These are phyloP conservation scores for Pythium volutum DNA, from an alignment of 352 stramenopile genomes.

Conservation along the genomic window DNA sequence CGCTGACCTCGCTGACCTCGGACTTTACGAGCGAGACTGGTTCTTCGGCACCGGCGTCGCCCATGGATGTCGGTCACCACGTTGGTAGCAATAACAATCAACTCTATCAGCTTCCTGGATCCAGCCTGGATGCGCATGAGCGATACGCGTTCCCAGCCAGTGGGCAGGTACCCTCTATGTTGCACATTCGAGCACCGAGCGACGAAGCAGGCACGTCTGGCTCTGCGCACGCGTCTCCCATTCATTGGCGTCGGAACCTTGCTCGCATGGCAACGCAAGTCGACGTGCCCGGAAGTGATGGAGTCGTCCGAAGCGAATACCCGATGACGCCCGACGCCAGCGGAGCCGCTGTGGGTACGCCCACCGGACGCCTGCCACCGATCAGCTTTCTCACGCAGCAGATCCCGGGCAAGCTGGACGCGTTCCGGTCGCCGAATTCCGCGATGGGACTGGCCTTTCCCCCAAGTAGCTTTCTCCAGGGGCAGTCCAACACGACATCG, in stretches of 20 bases:
- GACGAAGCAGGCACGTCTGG: conserved; percentile 2
- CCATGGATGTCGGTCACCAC: conserved; percentile 30
- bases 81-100: conserved; percentile 1
- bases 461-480: conserved; percentile 51
- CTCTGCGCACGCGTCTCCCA: conserved; percentile 16
- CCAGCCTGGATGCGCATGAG: conserved; percentile 4
- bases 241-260: conserved; percentile 25
- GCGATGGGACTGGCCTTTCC: conserved; percentile 34
- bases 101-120: conserved; percentile 3
- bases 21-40: conserved; percentile 32
- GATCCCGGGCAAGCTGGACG: conserved; percentile 55
- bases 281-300: not conserved
- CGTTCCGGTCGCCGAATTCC: conserved; percentile 45
- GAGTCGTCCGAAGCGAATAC: conserved; percentile 4
- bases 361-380: conserved; percentile 49
- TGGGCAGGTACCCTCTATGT: not conserved
- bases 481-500: conserved; percentile 15
- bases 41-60: conserved; percentile 30
- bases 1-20: conserved; percentile 29
- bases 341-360: conserved; percentile 22
- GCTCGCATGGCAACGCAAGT: conserved; percentile 23
- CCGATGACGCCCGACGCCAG: conserved; percentile 15
- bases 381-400: conserved; percentile 75
- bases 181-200: conserved; percentile 17
- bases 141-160: conserved; percentile 12